Percentiles rank a stretch among this genome's conserved stretches.
phyloP scores from a whole-genome alignment of 768 basidiomycete genomes.

The Royoungia palumana region DNA sequence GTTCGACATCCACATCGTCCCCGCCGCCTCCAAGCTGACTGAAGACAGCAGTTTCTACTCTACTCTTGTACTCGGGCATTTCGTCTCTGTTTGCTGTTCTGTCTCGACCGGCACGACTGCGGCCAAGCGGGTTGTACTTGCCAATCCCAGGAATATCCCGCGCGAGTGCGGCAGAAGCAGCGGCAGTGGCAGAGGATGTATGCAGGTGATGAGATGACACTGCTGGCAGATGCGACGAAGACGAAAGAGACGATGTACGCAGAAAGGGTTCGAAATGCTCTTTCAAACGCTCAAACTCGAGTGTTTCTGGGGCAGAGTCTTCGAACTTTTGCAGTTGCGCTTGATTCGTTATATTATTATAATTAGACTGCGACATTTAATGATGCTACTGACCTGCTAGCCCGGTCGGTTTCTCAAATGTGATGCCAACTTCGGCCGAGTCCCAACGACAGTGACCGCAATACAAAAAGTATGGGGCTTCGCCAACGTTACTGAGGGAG shows the following conservation, averaged over 20 bases:
- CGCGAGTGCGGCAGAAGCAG: constrained; percentile 83
- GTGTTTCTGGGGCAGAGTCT: constrained; percentile 76
- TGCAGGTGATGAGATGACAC: constrained; percentile 66
- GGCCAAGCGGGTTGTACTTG: constrained; percentile 66
- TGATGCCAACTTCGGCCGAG: constrained; percentile 85
- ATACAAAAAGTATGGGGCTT: constrained; percentile 86
- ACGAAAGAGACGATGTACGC: constrained; percentile 73
- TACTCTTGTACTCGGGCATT: constrained; percentile 70
- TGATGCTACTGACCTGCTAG: constrained; percentile 65
- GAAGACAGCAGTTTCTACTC: constrained; percentile 60
- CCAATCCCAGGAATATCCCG: constrained; percentile 82
- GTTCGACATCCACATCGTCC: constrained; percentile 68
- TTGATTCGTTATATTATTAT: constrained; percentile 29
- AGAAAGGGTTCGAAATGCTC: constrained; percentile 97
- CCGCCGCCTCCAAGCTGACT: constrained; percentile 54
- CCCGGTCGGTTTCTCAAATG: constrained; percentile 95
- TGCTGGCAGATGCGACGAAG: constrained; percentile 54
- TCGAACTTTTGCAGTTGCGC: constrained; percentile 90
- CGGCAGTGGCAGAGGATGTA: constrained; percentile 80
- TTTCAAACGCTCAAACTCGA: constrained; percentile 93
- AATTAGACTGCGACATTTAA: background rate
- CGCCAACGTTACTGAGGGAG: constrained; percentile 60
- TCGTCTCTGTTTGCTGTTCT: constrained; percentile 70
- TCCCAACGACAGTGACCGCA: constrained; percentile 96
- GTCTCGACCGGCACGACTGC: constrained; percentile 52